These are phyloP conservation scores for Elasticomyces elasticus DNA, from an alignment of 495 filamentous ascomycete species.

Conservation along the genomic window DNA sequence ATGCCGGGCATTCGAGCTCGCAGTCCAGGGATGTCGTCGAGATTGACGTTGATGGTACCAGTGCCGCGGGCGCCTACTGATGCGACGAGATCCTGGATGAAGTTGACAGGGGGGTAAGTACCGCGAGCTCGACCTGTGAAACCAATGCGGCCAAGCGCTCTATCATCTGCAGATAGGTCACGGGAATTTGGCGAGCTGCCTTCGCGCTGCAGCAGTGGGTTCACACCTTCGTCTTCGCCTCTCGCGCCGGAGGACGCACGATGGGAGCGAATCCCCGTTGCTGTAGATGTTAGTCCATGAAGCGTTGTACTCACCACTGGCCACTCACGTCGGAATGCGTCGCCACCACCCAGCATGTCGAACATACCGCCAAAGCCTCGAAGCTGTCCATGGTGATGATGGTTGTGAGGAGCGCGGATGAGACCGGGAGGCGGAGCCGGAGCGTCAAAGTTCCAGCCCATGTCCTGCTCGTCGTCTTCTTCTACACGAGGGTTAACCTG, in stretches of 20 bases:
- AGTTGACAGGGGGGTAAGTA: constrained; percentile 2
- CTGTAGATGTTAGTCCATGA: background rate
- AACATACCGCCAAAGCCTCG: constrained; percentile 13
- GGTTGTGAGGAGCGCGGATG: constrained; percentile 35
- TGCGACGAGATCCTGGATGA: constrained; percentile 19
- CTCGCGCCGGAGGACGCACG: constrained; percentile 41
- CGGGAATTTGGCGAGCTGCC: constrained; percentile 17
- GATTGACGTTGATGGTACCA: constrained; percentile 15
- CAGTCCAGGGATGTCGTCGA: constrained; percentile 5
- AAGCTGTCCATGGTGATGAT: constrained; percentile 39
- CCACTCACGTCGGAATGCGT: constrained; percentile 9
- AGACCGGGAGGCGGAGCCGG: constrained; percentile 28
- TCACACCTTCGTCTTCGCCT: constrained; percentile 63
- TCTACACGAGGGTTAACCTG: constrained; percentile 10
- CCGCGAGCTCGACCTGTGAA: background rate
- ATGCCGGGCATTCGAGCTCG: constrained; percentile 1
- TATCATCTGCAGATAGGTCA: constrained; percentile 16
- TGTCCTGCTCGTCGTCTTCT: constrained; percentile 32
- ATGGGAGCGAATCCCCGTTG: constrained; percentile 36
- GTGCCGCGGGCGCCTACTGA: constrained; percentile 3
- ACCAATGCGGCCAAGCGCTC: background rate
- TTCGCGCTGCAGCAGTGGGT: constrained; percentile 53
- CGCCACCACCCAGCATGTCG: constrained; percentile 12
- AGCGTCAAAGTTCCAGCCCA: constrained; percentile 46
- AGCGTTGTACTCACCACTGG: background rate